Base-by-base conservation (phyloP, 768 basidiomycete genomes). In the Lepiota subincarnata region DNA sequence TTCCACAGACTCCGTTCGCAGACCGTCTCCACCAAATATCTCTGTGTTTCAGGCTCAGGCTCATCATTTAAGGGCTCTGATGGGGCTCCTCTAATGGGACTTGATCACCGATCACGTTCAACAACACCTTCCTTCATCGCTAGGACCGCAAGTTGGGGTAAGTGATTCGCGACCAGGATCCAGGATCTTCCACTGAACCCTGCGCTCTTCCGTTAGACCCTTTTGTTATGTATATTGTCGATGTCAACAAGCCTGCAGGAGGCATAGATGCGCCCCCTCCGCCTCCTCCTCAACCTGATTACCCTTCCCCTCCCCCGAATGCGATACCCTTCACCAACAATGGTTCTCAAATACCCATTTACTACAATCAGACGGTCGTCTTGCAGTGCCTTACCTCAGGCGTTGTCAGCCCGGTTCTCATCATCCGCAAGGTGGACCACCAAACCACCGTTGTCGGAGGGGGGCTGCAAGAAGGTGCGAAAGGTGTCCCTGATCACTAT, bases 201-300 rank as follows among this genome's bases (percentile, higher is more conserved):
- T 49, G 18, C n/a, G 28, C 20, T 50, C 20, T 50, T 60, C 53
- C 53, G 38, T 0, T 60, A 89, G 89, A 95, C 70, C 88, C 93
- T 0, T 98, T 97, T 71, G 84, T 98, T 62, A 91, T 98, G 81
- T 98, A 97, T 74, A 93, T 97, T 57, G 94, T 97, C 57, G 94
- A 98, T 68, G 89, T 93, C 57, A 86, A 83, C 71, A 88, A 87
- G 64, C 88, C 92, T 16, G 78, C 82, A 16, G 86, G 86, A 24
- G 86, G 85, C 12, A 83, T 88, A 47, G 88, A 90, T 61, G 77
- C 84, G 28, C 84, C 88, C 5, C 85, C 87, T 3, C 87, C 88
- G 0, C 89, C 89, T 13, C 87, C 90, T 3, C 88, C 85, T 0
- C 88, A 92, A 50, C 83, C 87, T 0, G 93, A 92, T 59, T 98